Conservation (phyloP, 768 basidiomycete genomes). For the Auriscalpium orientale region DNA sequence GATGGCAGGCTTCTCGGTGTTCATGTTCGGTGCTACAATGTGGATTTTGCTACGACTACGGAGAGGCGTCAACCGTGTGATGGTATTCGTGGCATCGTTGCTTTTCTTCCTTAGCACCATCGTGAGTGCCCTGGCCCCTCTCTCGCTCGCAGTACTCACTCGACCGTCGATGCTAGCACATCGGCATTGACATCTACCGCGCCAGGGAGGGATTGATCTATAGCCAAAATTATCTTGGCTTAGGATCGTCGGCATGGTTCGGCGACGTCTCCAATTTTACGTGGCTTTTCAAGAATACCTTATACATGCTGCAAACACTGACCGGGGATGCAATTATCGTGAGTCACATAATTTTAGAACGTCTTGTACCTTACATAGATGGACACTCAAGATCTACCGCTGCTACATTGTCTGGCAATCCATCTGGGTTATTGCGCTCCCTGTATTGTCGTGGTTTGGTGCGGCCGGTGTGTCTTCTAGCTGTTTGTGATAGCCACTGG, state of each 20-base stretch:
- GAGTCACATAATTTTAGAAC: background rate
- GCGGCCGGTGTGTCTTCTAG: slow-evolving; percentile 8
- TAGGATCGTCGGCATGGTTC: background rate
- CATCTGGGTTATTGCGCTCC: slow-evolving; percentile 6
- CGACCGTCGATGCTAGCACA: background rate
- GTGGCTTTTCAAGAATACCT: background rate
- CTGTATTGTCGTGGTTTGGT: slow-evolving; percentile 15
- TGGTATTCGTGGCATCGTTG: background rate
- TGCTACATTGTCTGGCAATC: slow-evolving; percentile 19
- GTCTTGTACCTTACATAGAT: background rate
- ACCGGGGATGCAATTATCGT: slow-evolving; percentile 1
- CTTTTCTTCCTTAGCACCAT: background rate
- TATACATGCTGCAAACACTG: background rate
- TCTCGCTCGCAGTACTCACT: background rate
- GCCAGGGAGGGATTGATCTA: background rate
- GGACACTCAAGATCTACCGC: slow-evolving; percentile 16
- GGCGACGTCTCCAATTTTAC: background rate
- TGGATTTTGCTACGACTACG: background rate
- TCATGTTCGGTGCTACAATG: slow-evolving; percentile 1
- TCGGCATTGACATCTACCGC: background rate
- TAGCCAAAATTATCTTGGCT: background rate
- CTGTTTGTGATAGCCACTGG: background rate
- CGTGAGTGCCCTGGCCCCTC: background rate
- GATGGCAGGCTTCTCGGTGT: background rate
- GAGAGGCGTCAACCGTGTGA: background rate